phyloP scores from a whole-genome alignment of 2,329 filamentous ascomycete genomes.

The Knufia petricola region DNA sequence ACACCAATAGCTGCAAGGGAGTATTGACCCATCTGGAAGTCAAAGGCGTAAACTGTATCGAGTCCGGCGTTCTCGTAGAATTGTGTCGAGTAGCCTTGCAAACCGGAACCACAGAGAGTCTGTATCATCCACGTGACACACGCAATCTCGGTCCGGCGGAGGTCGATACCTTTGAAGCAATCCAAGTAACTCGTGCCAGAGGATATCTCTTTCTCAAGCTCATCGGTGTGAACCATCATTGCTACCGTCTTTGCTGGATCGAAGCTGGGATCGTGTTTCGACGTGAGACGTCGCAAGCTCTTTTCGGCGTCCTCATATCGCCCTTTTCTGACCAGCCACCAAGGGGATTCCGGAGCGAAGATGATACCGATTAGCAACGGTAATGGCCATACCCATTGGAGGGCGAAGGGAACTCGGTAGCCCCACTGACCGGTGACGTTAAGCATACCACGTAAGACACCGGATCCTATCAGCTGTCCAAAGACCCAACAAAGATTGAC shows the following conservation, averaged over 20 bases:
- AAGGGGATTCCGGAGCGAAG: constrained; percentile 28
- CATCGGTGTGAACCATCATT: constrained; percentile 30
- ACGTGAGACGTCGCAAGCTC: constrained; percentile 25
- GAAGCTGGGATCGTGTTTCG: constrained; percentile 22
- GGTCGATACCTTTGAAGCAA: constrained; percentile 35
- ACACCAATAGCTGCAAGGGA: constrained; percentile 33
- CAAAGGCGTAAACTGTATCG: constrained; percentile 29
- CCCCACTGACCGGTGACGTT: constrained; percentile 12
- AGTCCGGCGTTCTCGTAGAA: constrained; percentile 35
- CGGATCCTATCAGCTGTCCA: constrained; percentile 45
- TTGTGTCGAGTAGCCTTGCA: constrained; percentile 31
- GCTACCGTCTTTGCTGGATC: constrained; percentile 25
- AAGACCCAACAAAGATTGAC: constrained; percentile 56
- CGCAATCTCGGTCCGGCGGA: constrained; percentile 36
- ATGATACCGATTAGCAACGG: constrained; percentile 24
- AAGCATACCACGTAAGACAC: constrained; percentile 18
- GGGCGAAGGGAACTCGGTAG: constrained; percentile 25
- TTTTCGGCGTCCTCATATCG: constrained; percentile 27
- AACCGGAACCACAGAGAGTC: constrained; percentile 31
- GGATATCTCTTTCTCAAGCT: constrained; percentile 22
- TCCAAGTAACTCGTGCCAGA: constrained; percentile 26
- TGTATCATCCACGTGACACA: constrained; percentile 34
- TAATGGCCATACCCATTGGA: constrained; percentile 23
- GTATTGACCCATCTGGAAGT: constrained; percentile 33
- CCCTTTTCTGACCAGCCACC: constrained; percentile 29